Conservation (phyloP, 176 grass and related monocot species). For the Oropetium thomaeum region DNA sequence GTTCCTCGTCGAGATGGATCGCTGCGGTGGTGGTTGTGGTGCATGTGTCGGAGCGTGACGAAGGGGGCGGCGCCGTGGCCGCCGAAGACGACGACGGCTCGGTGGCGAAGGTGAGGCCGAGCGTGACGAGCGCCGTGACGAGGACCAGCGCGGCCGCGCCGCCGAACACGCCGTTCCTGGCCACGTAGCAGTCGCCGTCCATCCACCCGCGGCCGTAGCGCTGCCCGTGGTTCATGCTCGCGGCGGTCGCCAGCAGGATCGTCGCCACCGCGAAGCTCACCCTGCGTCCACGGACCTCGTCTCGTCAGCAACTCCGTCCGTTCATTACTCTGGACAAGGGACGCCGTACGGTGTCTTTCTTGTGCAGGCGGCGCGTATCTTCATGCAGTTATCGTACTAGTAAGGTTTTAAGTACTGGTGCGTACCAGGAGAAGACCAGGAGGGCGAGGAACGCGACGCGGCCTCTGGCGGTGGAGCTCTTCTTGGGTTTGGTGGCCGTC, state of each 20-base stretch:
- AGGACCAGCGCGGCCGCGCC: conserved; percentile 49
- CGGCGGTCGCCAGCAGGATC: conserved; percentile 49
- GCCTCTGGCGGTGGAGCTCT: neutral
- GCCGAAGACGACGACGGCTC: neutral
- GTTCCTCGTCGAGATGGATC: conserved; percentile 11
- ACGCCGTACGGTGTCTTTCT: neutral
- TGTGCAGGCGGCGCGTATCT: no score
- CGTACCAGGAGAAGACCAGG: conserved; percentile 65
- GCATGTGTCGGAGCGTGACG: neutral
- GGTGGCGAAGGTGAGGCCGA: conserved; percentile 43
- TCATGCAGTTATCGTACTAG: no score
- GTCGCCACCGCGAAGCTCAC: conserved; percentile 53
- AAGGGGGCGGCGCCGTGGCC: neutral
- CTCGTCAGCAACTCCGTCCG: neutral
- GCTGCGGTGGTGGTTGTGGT: neutral
- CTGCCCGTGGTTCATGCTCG: conserved; percentile 92
- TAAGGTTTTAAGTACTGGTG: neutral
- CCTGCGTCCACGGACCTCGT: conserved; percentile 30
- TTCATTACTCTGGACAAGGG: no score
- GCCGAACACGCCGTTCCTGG: conserved; percentile 59
- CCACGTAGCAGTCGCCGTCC: conserved; percentile 90
- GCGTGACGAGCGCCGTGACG: conserved; percentile 36
- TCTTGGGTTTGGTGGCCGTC: conserved; percentile 7
- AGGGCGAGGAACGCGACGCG: conserved; percentile 37
- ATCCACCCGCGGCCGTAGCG: conserved; percentile 82